Percentiles rank a stretch among this genome's conserved stretches.
These are phyloP conservation scores for Malania oleifera DNA, from an alignment of 164 flowering plant species.

Conservation along the genomic window DNA sequence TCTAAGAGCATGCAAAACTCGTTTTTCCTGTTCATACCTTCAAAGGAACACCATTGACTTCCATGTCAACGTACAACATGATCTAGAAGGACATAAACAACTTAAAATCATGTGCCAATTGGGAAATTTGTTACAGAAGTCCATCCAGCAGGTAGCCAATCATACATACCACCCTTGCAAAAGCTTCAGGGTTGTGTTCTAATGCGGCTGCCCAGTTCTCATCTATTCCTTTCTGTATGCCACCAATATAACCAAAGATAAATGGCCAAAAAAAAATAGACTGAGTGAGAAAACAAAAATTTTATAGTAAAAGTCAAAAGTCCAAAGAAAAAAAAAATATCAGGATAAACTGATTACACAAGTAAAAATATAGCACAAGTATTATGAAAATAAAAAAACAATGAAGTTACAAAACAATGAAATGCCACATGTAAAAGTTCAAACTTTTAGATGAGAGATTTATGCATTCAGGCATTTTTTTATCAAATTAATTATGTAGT, in stretches of 20 bases:
- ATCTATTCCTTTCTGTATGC: conserved; percentile 90
- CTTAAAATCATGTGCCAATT: background rate
- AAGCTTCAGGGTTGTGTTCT: conserved; percentile 94
- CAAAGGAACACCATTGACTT: conserved; percentile 89
- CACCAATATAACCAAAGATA: background rate
- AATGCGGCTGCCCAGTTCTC: conserved; percentile 98
- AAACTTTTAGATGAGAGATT: background rate
- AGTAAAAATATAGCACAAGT: background rate
- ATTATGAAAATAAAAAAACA: background rate
- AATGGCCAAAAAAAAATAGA: background rate
- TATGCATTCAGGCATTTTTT: too few relatives aligned
- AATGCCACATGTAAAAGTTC: background rate
- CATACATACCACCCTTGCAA: conserved; percentile 87
- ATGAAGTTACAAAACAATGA: background rate
- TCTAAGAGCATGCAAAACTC: background rate
- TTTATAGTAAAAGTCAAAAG: too few relatives aligned
- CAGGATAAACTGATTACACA: background rate
- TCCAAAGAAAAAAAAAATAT: background rate
- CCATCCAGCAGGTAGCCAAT: conserved; percentile 3
- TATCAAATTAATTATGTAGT: too few relatives aligned
- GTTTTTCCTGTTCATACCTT: conserved; percentile 50
- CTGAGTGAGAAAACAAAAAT: too few relatives aligned
- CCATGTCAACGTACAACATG: conserved; percentile 98
- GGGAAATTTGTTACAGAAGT: background rate
- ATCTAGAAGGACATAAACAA: conserved; percentile 40